Evolutionary conservation across 257 asterid genomes (phyloP), one percentile per base, ranked within the genome.

Genomic region (Ilex aquifolium): DNA sequence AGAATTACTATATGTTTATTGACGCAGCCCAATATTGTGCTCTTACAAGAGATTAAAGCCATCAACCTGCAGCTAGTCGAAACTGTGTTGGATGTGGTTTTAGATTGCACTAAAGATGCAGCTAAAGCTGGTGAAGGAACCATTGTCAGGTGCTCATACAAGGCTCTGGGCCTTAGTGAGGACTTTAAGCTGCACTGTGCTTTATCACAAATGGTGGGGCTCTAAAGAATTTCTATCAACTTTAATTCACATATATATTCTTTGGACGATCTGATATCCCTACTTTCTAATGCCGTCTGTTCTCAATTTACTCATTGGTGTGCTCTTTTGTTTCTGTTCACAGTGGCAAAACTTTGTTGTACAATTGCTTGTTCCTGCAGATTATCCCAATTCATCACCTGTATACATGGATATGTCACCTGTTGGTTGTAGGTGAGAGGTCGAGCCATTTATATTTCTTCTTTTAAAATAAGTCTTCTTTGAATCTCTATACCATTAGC

Each of bases 1-100:
- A 36, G 42, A 36, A 36, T 4, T 36, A 8, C 8, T 36, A 21
- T 36, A 8, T 36, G 42, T 71, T 57, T 14, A 32, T 71, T 48
- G 16, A 51, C 48, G 46, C 81, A 81, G 86, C 62, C 70, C 31
- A 59, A 29, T 54, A 42, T 70, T 62, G 53, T 32, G 42, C 68
- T 81, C 46, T 50, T 79, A 56, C 64, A 77, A 65, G 87, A 84
- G 74, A 73, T 84, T 72, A 66, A 66, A 62, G 83, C 79, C 57
- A 72, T 75, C 7, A 81, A 84, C 68, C 50, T 65, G 53, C 69
- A 51, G 71, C 77, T 76, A 31, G 66, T 81, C 51, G 87, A 84
- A 55, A 70, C 77, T 15, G 66, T 67, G 51, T 77, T 79, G 57
- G 80, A 83, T 53, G 79, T 74, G 60, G 65, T 10, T 46, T 46